phyloP scores from a whole-genome alignment of 305 asterid species.

The Rubia tinctorum region DNA sequence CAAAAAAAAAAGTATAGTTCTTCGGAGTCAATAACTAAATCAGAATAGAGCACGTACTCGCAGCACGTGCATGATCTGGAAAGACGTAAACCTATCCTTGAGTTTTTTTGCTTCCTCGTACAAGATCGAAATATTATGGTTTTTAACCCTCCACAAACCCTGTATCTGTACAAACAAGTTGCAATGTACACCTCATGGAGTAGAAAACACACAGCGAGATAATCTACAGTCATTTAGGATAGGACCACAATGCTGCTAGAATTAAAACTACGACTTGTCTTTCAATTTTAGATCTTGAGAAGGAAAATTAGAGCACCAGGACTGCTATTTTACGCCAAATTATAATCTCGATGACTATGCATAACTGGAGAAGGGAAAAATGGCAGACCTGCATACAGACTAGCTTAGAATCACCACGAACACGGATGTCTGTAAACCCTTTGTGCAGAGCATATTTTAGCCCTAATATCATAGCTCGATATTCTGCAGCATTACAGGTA shows the following conservation, averaged over 20 bases:
- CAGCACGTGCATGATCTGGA: conserved; percentile 73
- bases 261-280: not conserved
- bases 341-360: not conserved
- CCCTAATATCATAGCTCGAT: conserved; percentile 90
- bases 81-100: conserved; percentile 74
- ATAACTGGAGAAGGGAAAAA: not conserved
- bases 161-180: conserved; percentile 51
- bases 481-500: conserved; percentile 90
- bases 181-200: not conserved
- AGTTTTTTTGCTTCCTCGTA: conserved; percentile 77
- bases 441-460: conserved; percentile 67
- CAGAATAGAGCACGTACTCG: conserved; percentile 51
- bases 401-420: conserved; percentile 95
- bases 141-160: conserved; percentile 91
- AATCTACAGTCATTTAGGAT: not conserved
- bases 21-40: not conserved
- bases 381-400: conserved; percentile 95
- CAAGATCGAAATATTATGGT: conserved; percentile 59
- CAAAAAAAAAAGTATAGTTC: not conserved
- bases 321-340: not conserved
- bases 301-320: not conserved
- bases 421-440: conserved; percentile 84
- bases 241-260: no score
- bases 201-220: not conserved
- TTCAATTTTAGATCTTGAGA: not conserved